A percentile compares a stretch with the other conserved stretches of the same genome.
Conservation (phyloP, 2,329 filamentous ascomycete species). For the Phymatotrichopsis omnivora region DNA sequence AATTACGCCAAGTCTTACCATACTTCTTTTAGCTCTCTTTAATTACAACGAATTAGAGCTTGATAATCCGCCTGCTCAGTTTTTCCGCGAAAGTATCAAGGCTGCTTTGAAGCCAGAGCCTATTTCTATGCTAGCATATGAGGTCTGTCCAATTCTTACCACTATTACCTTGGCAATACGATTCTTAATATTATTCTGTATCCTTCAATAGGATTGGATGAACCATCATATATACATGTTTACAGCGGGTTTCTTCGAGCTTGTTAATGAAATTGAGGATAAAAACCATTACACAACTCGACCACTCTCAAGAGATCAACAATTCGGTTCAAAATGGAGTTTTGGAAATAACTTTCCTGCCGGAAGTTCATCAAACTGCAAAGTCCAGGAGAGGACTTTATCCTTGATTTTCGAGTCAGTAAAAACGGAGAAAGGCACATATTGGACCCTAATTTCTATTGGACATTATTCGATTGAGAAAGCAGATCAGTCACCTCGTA, state of each 20-base stretch:
- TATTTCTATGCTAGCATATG: not conserved
- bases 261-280: slow-evolving; percentile 2
- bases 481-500: slow-evolving; percentile 3
- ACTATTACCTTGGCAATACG: too few species aligned
- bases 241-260: slow-evolving; percentile 9
- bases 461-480: slow-evolving; percentile 12
- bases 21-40: too few species aligned
- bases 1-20: slow-evolving; percentile 9
- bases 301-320: not conserved
- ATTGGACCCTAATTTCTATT: slow-evolving; percentile 13
- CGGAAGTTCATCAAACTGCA: too few species aligned
- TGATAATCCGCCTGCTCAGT: not conserved
- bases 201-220: not conserved
- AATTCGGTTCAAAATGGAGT: slow-evolving; percentile 12
- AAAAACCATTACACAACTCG: not conserved
- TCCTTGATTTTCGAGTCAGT: slow-evolving; percentile 12
- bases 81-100: not conserved
- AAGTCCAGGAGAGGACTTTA: slow-evolving; percentile 9
- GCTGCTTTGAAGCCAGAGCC: slow-evolving; percentile 1
- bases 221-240: slow-evolving; percentile 9
- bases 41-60: too few species aligned
- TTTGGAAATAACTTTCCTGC: too few species aligned
- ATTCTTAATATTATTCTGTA: too few species aligned
- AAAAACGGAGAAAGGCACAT: slow-evolving; percentile 6
- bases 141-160: not conserved